Evolutionary conservation across 768 basidiomycete species (phyloP), one percentile per base, ranked within the genome.

Genomic region (Lactarius psammicola): DNA sequence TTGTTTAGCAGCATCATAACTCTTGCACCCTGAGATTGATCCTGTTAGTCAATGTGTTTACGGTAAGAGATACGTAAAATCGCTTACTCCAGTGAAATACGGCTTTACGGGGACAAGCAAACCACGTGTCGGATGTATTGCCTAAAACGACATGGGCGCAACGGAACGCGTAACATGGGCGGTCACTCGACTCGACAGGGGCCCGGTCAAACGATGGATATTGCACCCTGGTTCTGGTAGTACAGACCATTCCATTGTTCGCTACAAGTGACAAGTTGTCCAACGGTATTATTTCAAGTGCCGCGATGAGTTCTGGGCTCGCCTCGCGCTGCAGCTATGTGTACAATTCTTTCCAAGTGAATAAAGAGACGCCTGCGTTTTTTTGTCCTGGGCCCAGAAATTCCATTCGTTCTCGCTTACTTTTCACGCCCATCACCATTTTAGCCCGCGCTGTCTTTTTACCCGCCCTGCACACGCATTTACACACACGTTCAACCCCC

Each of bases 281-380:
- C 49, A 51, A 17, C 17, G 49, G 13, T 26, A 49, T 49, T 49
- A 26, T 49, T 49, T 49, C 49, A 51, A 26, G 23, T n/a, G 26
- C 15, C 8, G 58, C 13, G 30, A 26, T 42, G 20, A n/a, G 38
- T 53, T 20, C 57, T 33, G n/a, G 55, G 30, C 38, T 55, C 20
- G 58, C 53, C 58, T 60, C 51, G 58, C 51, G 59, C 64, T 44
- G 58, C 58, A 46, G n/a, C 49, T 60, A 65, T 59, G 46, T 58
- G 56, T 44, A 17, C 34, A 23, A 51, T n/a, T 38, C 63, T 54
- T 59, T 51, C 58, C 40, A 44, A 26, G 44, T 34, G 42, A 59
- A 59, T 42, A 59, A 65, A 51, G 40, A 64, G 63, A 64, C 63
- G 63, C 63, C 63, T 28, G 38, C 40, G 33, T 33, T n/a, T 60